Evolutionary conservation across 2,329 filamentous ascomycete species (phyloP).

Genomic region (Dryadomyces quercus-mongolicae): DNA sequence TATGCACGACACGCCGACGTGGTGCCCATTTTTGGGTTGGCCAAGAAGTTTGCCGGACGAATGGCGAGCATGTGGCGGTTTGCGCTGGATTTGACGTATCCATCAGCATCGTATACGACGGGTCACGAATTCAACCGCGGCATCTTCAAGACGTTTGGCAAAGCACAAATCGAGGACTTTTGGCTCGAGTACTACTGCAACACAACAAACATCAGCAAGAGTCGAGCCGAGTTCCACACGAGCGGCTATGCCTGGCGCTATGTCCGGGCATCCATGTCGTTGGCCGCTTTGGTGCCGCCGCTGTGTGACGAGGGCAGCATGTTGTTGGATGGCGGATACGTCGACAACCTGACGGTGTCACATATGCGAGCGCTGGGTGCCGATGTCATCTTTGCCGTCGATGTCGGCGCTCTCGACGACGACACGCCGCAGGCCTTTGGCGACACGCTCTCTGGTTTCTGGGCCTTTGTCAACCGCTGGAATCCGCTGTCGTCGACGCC

Average conservation of each 20-base stretch:
- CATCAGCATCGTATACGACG: constrained; percentile 91
- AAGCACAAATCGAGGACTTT: constrained; percentile 96
- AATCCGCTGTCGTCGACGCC: constrained; percentile 83
- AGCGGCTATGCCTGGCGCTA: constrained; percentile 97
- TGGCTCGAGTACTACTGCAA: constrained; percentile 99
- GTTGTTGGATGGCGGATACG: constrained; percentile 91
- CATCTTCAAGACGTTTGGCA: constrained; percentile 96
- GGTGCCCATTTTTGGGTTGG: constrained; percentile 90
- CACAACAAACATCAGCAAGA: constrained; percentile 96
- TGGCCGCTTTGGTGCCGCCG: constrained; percentile 83
- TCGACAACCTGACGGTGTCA: constrained; percentile 91
- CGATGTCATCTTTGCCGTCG: constrained; percentile 88
- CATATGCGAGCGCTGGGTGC: constrained; percentile 95
- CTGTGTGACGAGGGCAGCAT: constrained; percentile 95
- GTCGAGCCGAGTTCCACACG: constrained; percentile 81
- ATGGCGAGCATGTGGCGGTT: constrained; percentile 99
- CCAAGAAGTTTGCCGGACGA: constrained; percentile 95
- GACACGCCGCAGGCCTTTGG: constrained; percentile 86
- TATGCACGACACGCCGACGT: constrained; percentile 95
- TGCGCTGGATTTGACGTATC: constrained; percentile 88
- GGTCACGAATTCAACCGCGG: constrained; percentile 98
- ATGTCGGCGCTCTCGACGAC: constrained; percentile 88
- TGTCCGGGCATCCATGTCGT: constrained; percentile 89
- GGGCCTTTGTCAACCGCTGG: constrained; percentile 93
- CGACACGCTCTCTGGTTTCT: constrained; percentile 87